phyloP scores from a whole-genome alignment of 176 grass and related monocot genomes.

The Rhynchospora breviuscula region DNA sequence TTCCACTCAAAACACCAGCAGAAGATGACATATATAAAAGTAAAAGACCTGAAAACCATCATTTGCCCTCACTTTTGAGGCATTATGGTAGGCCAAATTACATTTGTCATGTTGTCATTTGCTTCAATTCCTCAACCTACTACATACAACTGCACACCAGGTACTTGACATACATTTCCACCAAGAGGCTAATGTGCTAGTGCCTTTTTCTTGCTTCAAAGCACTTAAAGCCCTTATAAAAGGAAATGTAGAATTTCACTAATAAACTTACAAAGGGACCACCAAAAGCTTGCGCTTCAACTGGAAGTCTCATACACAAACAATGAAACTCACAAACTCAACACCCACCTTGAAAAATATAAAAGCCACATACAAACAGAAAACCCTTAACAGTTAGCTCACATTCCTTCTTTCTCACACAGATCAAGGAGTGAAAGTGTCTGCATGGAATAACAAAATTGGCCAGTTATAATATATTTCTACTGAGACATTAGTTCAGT shows the following conservation, averaged over 20 bases:
- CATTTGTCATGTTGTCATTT: background rate
- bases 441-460: constrained; percentile 39
- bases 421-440: constrained; percentile 89
- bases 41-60: constrained; percentile 11
- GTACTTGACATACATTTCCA: constrained; percentile 21
- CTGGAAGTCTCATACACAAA: constrained; percentile 17
- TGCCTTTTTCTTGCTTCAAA: constrained; percentile 17
- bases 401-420: constrained; percentile 78
- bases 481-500: background rate
- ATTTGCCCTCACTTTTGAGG: constrained; percentile 20
- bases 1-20: constrained; percentile 10
- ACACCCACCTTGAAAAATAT: constrained; percentile 47
- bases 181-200: constrained; percentile 14
- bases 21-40: background rate
- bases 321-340: constrained; percentile 29
- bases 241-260: constrained; percentile 32
- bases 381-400: constrained; percentile 25
- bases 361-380: constrained; percentile 43
- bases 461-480: background rate
- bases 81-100: constrained; percentile 17
- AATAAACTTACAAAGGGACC: constrained; percentile 42
- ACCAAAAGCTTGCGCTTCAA: constrained; percentile 60
- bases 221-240: constrained; percentile 1
- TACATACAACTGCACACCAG: constrained; percentile 17
- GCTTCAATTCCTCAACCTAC: background rate